Conservation (phyloP, 495 filamentous ascomycete species). For the Penicillium robsamsonii region DNA sequence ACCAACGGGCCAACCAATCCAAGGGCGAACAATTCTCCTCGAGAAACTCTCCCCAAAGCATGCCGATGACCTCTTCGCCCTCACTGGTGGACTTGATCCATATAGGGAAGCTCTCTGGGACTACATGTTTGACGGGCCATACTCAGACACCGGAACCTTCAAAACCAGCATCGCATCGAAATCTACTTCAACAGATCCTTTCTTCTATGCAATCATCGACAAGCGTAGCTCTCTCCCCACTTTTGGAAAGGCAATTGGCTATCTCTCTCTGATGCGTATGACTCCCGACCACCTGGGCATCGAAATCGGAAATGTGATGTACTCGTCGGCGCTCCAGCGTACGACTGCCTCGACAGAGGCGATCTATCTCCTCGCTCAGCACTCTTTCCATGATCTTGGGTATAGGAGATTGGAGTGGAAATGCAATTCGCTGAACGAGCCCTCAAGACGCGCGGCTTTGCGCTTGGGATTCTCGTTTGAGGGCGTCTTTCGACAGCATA, state of each 20-base stretch:
- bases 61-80: slow-evolving; percentile 38
- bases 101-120: slow-evolving; percentile 39
- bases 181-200: slow-evolving; percentile 30
- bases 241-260: slow-evolving; percentile 36
- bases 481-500: slow-evolving; percentile 55
- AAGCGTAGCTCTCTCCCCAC: slow-evolving; percentile 13
- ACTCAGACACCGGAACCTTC: slow-evolving; percentile 31
- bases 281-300: slow-evolving; percentile 35
- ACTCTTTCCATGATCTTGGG: slow-evolving; percentile 49
- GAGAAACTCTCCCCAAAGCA: slow-evolving; percentile 37
- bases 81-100: slow-evolving; percentile 35
- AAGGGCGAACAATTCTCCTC: slow-evolving; percentile 39
- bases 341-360: slow-evolving; percentile 52
- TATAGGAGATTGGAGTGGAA: slow-evolving; percentile 61
- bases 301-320: slow-evolving; percentile 54
- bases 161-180: slow-evolving; percentile 25
- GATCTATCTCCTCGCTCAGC: slow-evolving; percentile 46
- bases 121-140: slow-evolving; percentile 47
- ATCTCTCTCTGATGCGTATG: slow-evolving; percentile 45
- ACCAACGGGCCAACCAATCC: slow-evolving; percentile 18
- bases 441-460: slow-evolving; percentile 46
- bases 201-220: slow-evolving; percentile 45
- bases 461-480: slow-evolving; percentile 55
- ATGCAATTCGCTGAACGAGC: slow-evolving; percentile 49
- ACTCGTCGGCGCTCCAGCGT: slow-evolving; percentile 43